A percentile compares a stretch with the other conserved stretches of the same genome.
phyloP scores from a whole-genome alignment of 2,329 filamentous ascomycete species.

The Tolypocladium guangdongense region DNA sequence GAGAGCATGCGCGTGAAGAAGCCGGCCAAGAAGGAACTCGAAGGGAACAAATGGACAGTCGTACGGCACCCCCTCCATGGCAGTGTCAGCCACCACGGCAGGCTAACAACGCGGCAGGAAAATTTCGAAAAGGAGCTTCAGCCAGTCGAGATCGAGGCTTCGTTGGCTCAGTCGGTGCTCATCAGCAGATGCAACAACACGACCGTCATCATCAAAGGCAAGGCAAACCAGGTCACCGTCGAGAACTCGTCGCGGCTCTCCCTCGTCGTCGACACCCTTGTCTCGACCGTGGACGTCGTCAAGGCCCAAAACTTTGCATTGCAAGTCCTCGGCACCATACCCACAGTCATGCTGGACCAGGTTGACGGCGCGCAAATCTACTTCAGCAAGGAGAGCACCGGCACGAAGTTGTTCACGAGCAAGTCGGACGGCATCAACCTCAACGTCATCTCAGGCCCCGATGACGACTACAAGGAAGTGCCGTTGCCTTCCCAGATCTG shows the following conservation, averaged over 20 bases:
- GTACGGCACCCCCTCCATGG: constrained; percentile 30
- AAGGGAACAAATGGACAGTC: constrained; percentile 89
- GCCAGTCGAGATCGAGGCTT: constrained; percentile 71
- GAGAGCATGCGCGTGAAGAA: constrained; percentile 79
- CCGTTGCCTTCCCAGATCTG: constrained; percentile 85
- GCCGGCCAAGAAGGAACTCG: constrained; percentile 65
- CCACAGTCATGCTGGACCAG: constrained; percentile 85
- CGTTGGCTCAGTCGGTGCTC: constrained; percentile 78
- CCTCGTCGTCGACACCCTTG: constrained; percentile 77
- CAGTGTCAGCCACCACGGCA: neutral
- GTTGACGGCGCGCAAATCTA: constrained; percentile 86
- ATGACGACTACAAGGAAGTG: constrained; percentile 78
- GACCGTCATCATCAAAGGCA: constrained; percentile 80
- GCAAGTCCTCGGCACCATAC: constrained; percentile 78
- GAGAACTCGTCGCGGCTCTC: constrained; percentile 82
- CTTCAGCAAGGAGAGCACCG: constrained; percentile 66
- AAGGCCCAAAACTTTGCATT: constrained; percentile 90
- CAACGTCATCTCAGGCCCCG: constrained; percentile 59
- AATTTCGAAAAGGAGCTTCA: constrained; percentile 72
- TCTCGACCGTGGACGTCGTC: constrained; percentile 88
- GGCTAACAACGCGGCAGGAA: constrained; percentile 42
- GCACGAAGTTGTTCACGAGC: constrained; percentile 77
- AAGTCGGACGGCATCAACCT: constrained; percentile 84
- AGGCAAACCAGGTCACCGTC: constrained; percentile 92
- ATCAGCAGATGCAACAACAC: constrained; percentile 88